Conservation (phyloP, 768 basidiomycete genomes). For the Pleurotus citrinopileatus region DNA sequence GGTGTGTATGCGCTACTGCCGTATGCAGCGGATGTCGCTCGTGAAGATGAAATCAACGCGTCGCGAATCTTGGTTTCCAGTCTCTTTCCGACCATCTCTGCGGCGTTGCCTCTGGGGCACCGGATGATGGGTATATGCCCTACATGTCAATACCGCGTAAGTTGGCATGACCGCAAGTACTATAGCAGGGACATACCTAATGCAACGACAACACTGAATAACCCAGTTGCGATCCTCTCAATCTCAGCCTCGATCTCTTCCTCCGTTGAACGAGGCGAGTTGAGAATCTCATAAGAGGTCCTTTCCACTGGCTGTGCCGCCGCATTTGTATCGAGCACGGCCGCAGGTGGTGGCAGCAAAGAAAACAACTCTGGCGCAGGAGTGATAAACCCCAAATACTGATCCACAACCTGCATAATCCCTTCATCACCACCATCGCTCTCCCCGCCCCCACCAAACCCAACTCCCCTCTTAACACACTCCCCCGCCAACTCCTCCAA, state of each 20-base stretch:
- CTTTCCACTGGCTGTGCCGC: constrained; percentile 33
- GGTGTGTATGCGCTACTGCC: constrained; percentile 19
- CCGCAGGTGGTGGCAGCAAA: constrained; percentile 56
- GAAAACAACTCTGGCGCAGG: constrained; percentile 94
- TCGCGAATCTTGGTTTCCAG: constrained; percentile 91
- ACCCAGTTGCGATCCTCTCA: constrained; percentile 83
- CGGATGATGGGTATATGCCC: constrained; percentile 94
- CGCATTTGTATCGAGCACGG: constrained; percentile 30
- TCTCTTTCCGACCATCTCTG: constrained; percentile 98
- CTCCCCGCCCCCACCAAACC: constrained; percentile 40
- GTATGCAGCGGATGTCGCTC: constrained; percentile 40
- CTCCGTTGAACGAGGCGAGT: constrained; percentile 88
- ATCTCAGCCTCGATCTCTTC: constrained; percentile 91
- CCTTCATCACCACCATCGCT: constrained; percentile 15
- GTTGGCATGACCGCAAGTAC: background rate
- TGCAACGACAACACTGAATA: constrained; percentile 90
- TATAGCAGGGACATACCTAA: constrained; percentile 52
- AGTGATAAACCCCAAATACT: constrained; percentile 94
- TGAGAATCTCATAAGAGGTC: constrained; percentile 83
- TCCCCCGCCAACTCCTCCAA: constrained; percentile 92
- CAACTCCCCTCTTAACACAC: constrained; percentile 81
- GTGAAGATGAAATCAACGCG: constrained; percentile 67
- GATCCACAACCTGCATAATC: constrained; percentile 76
- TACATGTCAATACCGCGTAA: constrained; percentile 23
- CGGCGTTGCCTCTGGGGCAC: constrained; percentile 92